Evolutionary conservation across 176 grass and related monocot genomes (phyloP).

Genomic region (Juncus effusus): DNA sequence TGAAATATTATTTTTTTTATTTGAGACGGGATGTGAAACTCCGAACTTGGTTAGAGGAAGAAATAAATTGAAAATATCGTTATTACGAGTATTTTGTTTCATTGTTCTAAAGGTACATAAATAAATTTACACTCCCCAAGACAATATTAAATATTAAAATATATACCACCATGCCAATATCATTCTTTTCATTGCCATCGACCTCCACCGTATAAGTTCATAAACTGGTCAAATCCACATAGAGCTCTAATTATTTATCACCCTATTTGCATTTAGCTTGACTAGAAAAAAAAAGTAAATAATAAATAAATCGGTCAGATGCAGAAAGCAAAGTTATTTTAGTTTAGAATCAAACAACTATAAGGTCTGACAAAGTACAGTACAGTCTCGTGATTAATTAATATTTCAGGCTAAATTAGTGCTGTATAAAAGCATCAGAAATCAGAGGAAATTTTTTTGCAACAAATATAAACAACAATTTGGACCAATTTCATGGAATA

Average conservation of each 20-base stretch:
- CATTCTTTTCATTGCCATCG: conserved; percentile 78
- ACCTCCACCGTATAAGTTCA: conserved; percentile 95
- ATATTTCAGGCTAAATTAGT: too few relatives aligned
- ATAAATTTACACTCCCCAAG: not conserved
- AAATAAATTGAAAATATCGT: too few relatives aligned
- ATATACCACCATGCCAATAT: conserved; percentile 94
- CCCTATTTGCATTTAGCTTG: conserved; percentile 85
- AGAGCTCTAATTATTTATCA: conserved; percentile 82
- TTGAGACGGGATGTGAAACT: too few relatives aligned
- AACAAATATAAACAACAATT: too few relatives aligned
- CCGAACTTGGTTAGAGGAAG: too few relatives aligned
- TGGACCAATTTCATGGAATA: not conserved
- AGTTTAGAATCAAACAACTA: not conserved
- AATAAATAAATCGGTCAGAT: too few relatives aligned
- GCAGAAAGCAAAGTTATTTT: not conserved
- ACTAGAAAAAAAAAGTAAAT: conserved; percentile 38
- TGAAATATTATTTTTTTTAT: too few relatives aligned
- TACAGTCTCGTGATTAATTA: not conserved
- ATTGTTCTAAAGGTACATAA: conserved; percentile 2
- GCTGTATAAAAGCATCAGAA: not conserved
- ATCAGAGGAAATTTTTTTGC: not conserved
- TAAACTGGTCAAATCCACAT: conserved; percentile 91
- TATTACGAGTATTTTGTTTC: too few relatives aligned
- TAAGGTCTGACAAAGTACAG: not conserved
- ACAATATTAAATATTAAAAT: not conserved